Conservation (phyloP, 1,284 basidiomycete species). For the Malassezia psittaci region DNA sequence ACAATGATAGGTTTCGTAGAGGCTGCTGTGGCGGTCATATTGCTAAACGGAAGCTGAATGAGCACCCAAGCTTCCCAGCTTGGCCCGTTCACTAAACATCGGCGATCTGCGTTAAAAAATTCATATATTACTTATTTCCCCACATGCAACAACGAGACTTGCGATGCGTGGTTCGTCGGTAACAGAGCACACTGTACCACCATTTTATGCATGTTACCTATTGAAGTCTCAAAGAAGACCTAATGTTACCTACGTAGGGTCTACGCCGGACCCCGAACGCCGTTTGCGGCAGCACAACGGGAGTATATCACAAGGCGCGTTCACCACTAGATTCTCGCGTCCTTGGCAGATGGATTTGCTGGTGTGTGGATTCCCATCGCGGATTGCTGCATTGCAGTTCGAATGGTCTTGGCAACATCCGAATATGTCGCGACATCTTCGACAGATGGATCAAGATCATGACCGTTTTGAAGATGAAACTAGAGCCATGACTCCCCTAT, state of each 20-base stretch:
- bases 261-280: conserved; percentile 67
- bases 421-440: conserved; percentile 50
- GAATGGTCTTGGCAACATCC: conserved; percentile 88
- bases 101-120: no score
- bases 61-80: no score
- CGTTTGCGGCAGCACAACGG: conserved; percentile 79
- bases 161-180: conserved; percentile 11
- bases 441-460: conserved; percentile 9
- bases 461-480: not conserved
- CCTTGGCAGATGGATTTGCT: conserved; percentile 87
- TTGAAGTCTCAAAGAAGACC: conserved; percentile 52
- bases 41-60: conserved; percentile 1
- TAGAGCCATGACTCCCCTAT: conserved; percentile 19
- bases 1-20: conserved; percentile 23
- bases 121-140: no score
- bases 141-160: not conserved
- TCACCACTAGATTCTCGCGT: conserved; percentile 60
- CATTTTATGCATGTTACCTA: conserved; percentile 80
- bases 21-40: conserved; percentile 6
- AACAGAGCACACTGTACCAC: conserved; percentile 51
- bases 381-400: conserved; percentile 69
- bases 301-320: conserved; percentile 63
- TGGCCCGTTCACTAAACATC: no score
- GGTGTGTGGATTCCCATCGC: conserved; percentile 76
- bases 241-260: conserved; percentile 61